These are phyloP conservation scores for Dissoconium aciculare DNA, from an alignment of 2,329 filamentous ascomycete species.

Conservation along the genomic window DNA sequence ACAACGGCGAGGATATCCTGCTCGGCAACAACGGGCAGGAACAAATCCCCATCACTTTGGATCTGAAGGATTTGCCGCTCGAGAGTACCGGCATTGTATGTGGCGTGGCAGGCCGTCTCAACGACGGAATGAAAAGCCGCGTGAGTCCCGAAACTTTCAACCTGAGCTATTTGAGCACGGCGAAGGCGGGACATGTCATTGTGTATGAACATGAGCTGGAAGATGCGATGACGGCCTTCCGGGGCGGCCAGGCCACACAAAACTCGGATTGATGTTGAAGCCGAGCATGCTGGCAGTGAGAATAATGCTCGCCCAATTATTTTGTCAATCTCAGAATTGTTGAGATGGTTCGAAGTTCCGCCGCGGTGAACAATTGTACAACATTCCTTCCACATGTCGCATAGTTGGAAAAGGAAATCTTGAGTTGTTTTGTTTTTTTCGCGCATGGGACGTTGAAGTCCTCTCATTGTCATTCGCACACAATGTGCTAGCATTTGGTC, in stretches of 20 bases:
- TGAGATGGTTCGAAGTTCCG: too few relatives aligned
- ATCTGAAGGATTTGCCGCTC: conserved; percentile 63
- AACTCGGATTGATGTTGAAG: too few relatives aligned
- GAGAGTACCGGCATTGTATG: conserved; percentile 92
- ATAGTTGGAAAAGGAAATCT: too few relatives aligned
- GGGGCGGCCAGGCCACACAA: conserved; percentile 9
- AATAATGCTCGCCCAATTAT: too few relatives aligned
- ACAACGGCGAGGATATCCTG: conserved; percentile 43
- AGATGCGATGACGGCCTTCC: conserved; percentile 57
- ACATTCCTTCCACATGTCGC: too few relatives aligned
- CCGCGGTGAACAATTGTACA: too few relatives aligned
- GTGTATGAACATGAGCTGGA: conserved; percentile 58
- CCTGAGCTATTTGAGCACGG: conserved; percentile 82
- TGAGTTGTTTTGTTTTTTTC: too few relatives aligned
- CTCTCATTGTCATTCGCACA: too few relatives aligned
- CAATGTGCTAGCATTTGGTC: too few relatives aligned
- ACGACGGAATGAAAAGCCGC: conserved; percentile 47
- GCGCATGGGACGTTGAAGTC: too few relatives aligned
- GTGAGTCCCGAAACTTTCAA: conserved; percentile 42
- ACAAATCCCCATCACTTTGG: conserved; percentile 73
- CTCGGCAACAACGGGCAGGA: conserved; percentile 57
- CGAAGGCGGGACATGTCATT: conserved; percentile 77
- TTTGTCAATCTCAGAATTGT: too few relatives aligned
- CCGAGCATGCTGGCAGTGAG: too few relatives aligned
- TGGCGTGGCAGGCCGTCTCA: conserved; percentile 71